These are phyloP conservation scores for Naegleria lovaniensis DNA, from an alignment of 208 protist genomes.

Conservation along the genomic window DNA sequence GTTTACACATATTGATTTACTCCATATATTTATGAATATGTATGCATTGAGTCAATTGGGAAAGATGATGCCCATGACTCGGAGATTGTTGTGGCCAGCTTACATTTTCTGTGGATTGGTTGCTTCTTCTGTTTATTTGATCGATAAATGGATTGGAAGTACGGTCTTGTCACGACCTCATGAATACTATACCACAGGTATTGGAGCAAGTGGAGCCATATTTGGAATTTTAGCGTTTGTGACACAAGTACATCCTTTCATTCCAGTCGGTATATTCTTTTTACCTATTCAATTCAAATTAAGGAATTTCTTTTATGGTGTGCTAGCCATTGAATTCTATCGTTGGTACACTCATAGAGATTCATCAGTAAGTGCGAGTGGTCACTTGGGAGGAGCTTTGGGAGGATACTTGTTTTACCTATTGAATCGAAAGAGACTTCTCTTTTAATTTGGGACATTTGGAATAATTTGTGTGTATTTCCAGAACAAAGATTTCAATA, in stretches of 20 bases:
- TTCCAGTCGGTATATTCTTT: not conserved
- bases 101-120: not conserved
- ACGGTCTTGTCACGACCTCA: not conserved
- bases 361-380: not conserved
- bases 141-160: not conserved
- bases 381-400: not conserved
- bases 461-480: no score
- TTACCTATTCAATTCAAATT: constrained; percentile 5
- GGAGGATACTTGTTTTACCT: constrained; percentile 1
- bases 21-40: constrained; percentile 6
- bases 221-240: not conserved
- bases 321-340: not conserved
- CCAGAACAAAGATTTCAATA: no score
- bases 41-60: not conserved
- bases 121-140: not conserved
- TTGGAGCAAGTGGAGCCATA: not conserved
- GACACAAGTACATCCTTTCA: not conserved
- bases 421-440: not conserved
- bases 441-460: no score
- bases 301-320: not conserved
- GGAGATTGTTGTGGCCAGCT: not conserved
- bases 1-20: not conserved
- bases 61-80: not conserved
- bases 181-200: not conserved
- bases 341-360: not conserved